Conservation (phyloP, 306 rosid species). For the Calophaca sinica region DNA sequence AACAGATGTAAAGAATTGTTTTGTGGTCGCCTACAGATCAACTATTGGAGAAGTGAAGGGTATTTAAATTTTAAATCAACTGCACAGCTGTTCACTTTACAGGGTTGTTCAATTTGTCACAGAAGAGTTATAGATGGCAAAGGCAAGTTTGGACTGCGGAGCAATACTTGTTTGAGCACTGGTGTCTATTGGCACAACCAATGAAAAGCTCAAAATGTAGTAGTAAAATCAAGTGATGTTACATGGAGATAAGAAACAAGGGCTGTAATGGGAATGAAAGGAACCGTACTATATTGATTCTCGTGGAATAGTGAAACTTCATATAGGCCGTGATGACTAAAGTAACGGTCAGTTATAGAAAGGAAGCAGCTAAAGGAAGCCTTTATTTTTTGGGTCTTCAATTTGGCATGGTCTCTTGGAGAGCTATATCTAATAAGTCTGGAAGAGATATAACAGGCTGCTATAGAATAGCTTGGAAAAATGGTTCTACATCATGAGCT, state of each 20-base stretch:
- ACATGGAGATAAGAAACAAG: too few species aligned
- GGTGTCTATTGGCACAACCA: too few species aligned
- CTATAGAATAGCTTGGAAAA: conserved; percentile 23
- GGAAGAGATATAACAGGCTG: conserved; percentile 2
- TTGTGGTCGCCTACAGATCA: background rate
- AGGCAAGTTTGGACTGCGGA: background rate
- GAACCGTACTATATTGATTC: too few species aligned
- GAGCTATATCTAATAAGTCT: too few species aligned
- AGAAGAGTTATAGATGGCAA: conserved; percentile 32
- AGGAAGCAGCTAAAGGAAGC: too few species aligned
- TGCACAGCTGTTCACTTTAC: background rate
- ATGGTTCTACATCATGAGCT: conserved; percentile 23
- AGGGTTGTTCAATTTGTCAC: conserved; percentile 21
- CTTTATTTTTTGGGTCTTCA: background rate
- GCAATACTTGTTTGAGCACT: background rate
- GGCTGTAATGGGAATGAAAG: too few species aligned
- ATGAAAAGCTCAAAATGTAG: too few species aligned
- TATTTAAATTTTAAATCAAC: conserved; percentile 30
- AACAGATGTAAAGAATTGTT: conserved; percentile 21
- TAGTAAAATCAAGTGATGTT: too few species aligned
- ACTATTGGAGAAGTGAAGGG: background rate
- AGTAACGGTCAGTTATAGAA: too few species aligned
- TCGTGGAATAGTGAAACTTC: too few species aligned
- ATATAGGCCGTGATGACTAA: too few species aligned
- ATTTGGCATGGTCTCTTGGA: background rate